phyloP scores from a whole-genome alignment of 164 flowering plant genomes.

The Paratinospora sagittata region DNA sequence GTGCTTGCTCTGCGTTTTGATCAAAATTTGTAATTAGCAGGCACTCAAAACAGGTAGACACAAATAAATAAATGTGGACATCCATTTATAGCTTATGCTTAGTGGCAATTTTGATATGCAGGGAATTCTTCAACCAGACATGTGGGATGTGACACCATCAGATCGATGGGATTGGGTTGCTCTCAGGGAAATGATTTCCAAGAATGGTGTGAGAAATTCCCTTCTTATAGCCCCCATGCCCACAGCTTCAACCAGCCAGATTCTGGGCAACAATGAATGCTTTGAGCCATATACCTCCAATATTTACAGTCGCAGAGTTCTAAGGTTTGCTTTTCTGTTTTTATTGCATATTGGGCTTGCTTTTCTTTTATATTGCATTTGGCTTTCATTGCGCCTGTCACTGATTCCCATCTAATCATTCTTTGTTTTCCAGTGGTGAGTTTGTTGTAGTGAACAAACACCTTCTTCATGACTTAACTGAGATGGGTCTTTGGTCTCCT shows the following conservation, averaged over 20 bases:
- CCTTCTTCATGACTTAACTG: slow-evolving; percentile 93
- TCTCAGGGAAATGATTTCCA: slow-evolving; percentile 54
- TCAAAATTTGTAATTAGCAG: not conserved
- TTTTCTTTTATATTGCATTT: not conserved
- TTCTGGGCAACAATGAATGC: slow-evolving; percentile 96
- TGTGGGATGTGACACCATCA: slow-evolving; percentile 90
- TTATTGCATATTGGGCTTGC: not conserved
- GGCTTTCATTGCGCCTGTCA: not conserved
- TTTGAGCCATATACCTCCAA: slow-evolving; percentile 99
- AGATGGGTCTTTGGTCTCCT: slow-evolving; percentile 97
- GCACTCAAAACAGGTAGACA: no score
- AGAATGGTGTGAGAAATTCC: slow-evolving; percentile 82
- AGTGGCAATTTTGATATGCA: slow-evolving; percentile 25
- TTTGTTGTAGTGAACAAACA: slow-evolving; percentile 98
- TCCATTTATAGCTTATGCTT: not conserved
- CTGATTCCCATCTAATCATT: slow-evolving; percentile 3
- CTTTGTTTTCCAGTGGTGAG: slow-evolving; percentile 64
- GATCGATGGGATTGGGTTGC: slow-evolving; percentile 81
- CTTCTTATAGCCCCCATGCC: slow-evolving; percentile 98
- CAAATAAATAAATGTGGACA: not conserved
- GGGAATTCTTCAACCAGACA: slow-evolving; percentile 91
- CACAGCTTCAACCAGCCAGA: slow-evolving; percentile 98
- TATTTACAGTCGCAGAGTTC: slow-evolving; percentile 87
- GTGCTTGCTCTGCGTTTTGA: not conserved
- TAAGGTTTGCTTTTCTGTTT: slow-evolving; percentile 45